Percentiles rank a stretch among this genome's conserved stretches.
phyloP scores from a whole-genome alignment of 2,329 filamentous ascomycete species.

The Colletotrichum agaves region DNA sequence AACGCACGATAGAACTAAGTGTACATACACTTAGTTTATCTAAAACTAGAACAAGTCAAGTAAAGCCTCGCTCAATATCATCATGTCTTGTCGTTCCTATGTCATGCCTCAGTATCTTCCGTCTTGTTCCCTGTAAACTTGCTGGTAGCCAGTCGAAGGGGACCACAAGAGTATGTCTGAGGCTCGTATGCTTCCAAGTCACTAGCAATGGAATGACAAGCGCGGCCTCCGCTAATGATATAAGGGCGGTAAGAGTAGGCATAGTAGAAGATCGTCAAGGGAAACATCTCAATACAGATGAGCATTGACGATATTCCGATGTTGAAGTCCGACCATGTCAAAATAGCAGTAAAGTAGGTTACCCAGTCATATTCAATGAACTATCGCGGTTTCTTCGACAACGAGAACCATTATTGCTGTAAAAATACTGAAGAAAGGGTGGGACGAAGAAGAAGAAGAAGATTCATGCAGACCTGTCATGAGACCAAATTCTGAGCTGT shows the following conservation, averaged over 20 bases:
- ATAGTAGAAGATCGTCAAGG: constrained; percentile 40
- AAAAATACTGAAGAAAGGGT: no score
- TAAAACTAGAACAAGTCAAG: no score
- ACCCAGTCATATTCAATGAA: no score
- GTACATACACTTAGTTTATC: neutral
- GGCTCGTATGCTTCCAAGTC: constrained; percentile 29
- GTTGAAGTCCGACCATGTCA: constrained; percentile 41
- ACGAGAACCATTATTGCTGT: no score
- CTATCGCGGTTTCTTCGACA: no score
- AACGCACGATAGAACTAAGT: constrained; percentile 40
- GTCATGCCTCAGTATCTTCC: neutral
- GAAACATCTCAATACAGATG: constrained; percentile 43
- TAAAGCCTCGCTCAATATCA: no score
- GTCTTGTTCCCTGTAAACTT: neutral
- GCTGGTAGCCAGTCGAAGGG: neutral
- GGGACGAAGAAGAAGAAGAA: no score
- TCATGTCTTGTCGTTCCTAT: no score
- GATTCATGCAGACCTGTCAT: no score
- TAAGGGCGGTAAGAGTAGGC: constrained; percentile 42
- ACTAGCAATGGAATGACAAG: constrained; percentile 25
- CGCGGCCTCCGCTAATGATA: constrained; percentile 33
- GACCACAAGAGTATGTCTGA: constrained; percentile 41
- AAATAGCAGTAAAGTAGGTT: constrained; percentile 22
- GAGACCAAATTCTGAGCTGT: no score
- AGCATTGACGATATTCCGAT: constrained; percentile 41